A percentile compares a stretch with the other conserved stretches of the same genome.
Conservation (phyloP, 2,329 filamentous ascomycete species). For the Trichoderma arundinaceum region DNA sequence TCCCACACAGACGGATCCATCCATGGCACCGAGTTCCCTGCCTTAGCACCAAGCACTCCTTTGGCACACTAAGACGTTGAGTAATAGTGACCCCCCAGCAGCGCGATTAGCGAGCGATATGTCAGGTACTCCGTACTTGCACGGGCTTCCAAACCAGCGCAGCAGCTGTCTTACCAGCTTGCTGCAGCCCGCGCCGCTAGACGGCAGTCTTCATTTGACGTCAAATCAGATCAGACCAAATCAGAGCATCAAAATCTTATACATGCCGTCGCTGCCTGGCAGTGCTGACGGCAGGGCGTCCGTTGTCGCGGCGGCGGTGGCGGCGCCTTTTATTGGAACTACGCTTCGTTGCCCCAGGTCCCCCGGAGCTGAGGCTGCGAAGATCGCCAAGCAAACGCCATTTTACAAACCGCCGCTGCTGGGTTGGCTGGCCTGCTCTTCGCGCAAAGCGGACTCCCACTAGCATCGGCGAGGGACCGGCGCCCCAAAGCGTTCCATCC, state of each 20-base stretch:
- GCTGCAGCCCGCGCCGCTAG: background rate
- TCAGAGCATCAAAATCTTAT: background rate
- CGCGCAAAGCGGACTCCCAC: background rate
- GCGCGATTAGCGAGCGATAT: conserved; percentile 16
- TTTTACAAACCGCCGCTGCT: conserved; percentile 24
- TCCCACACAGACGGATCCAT: conserved; percentile 3
- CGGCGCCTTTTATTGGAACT: conserved; percentile 12
- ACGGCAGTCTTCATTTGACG: background rate
- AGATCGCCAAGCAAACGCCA: conserved; percentile 29
- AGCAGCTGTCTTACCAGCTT: background rate
- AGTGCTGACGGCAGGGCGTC: background rate
- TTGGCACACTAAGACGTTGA: background rate
- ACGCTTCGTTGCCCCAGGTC: background rate
- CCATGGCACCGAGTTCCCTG: background rate
- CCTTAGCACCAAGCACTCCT: background rate
- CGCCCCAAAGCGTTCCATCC: conserved; percentile 20
- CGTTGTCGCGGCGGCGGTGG: conserved; percentile 1
- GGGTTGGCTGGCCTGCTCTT: conserved; percentile 9
- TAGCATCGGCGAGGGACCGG: conserved; percentile 30
- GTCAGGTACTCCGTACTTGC: conserved; percentile 8
- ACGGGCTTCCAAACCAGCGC: background rate
- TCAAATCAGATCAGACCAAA: background rate
- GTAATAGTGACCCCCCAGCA: conserved; percentile 9
- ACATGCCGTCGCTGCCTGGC: background rate
- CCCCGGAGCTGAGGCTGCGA: conserved; percentile 9